These are phyloP conservation scores for Neolecta irregularis DNA, from an alignment of 1,139 yeast species.

Conservation along the genomic window DNA sequence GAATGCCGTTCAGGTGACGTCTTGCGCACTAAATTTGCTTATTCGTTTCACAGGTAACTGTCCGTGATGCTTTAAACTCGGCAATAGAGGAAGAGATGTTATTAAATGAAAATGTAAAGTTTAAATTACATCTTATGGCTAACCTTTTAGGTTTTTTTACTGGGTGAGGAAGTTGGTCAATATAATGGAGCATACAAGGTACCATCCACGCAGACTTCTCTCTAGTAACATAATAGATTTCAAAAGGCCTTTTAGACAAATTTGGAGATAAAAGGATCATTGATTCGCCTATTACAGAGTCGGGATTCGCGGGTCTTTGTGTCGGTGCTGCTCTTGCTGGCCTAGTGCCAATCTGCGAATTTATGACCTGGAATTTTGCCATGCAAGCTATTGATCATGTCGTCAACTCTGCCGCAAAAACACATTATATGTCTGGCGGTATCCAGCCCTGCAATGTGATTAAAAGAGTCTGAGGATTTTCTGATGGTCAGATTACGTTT, in stretches of 20 bases:
- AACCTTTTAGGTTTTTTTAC: too few relatives aligned
- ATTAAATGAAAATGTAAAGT: slow-evolving; percentile 84
- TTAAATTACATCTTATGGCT: too few relatives aligned
- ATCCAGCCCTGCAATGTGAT: slow-evolving; percentile 80
- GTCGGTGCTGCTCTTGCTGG: slow-evolving; percentile 98
- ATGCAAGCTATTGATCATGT: slow-evolving; percentile 98
- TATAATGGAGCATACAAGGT: slow-evolving; percentile 98
- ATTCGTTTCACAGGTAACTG: slow-evolving; percentile 74
- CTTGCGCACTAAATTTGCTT: too few relatives aligned
- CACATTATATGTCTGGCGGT: slow-evolving; percentile 99
- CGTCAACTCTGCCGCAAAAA: slow-evolving; percentile 95
- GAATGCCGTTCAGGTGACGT: too few relatives aligned
- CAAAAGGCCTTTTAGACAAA: slow-evolving; percentile 68
- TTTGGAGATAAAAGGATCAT: slow-evolving; percentile 93
- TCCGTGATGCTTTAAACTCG: slow-evolving; percentile 89
- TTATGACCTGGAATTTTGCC: slow-evolving; percentile 98
- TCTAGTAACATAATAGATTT: background rate
- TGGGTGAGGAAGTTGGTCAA: slow-evolving; percentile 99
- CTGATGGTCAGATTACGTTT: slow-evolving; percentile 26
- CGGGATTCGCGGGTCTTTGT: slow-evolving; percentile 96
- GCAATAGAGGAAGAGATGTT: slow-evolving; percentile 97
- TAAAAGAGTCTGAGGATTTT: slow-evolving; percentile 3
- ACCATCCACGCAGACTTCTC: slow-evolving; percentile 34
- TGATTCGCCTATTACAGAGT: slow-evolving; percentile 97
- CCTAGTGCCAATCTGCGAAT: slow-evolving; percentile 90